phyloP scores from a whole-genome alignment of 352 stramenopile species.

The Globisporangium yorkense region DNA sequence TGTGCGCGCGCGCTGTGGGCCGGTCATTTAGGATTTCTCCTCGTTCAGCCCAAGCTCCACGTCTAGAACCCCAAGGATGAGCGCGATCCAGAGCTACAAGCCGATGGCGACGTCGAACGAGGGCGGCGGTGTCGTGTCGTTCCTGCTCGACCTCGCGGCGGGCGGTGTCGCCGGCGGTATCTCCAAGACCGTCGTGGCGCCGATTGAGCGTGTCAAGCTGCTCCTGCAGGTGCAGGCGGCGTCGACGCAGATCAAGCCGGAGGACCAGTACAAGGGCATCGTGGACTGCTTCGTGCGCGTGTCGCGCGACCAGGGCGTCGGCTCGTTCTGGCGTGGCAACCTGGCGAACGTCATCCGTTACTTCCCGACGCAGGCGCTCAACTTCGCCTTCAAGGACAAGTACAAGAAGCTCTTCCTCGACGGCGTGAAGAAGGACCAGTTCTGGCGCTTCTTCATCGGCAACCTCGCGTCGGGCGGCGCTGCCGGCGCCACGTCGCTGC shows the following conservation, averaged over 20 bases:
- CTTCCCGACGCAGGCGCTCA: slow-evolving; percentile 90
- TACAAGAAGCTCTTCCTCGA: slow-evolving; percentile 89
- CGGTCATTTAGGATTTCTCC: slow-evolving; percentile 86
- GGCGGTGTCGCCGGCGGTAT: slow-evolving; percentile 84
- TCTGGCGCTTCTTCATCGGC: slow-evolving; percentile 97
- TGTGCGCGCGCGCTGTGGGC: slow-evolving; percentile 19
- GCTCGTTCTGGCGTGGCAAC: slow-evolving; percentile 91
- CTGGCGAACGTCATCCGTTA: slow-evolving; percentile 91
- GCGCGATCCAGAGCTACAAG: slow-evolving; percentile 71
- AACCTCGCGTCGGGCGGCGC: slow-evolving; percentile 98
- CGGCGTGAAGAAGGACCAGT: slow-evolving; percentile 93
- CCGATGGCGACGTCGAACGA: slow-evolving; percentile 74
- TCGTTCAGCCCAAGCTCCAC: slow-evolving; percentile 50
- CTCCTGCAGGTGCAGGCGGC: slow-evolving; percentile 89
- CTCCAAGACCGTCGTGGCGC: slow-evolving; percentile 89
- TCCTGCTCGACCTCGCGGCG: slow-evolving; percentile 79
- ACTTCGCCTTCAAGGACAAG: slow-evolving; percentile 94
- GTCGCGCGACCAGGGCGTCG: slow-evolving; percentile 83
- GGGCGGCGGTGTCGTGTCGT: slow-evolving; percentile 36
- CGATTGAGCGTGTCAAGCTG: slow-evolving; percentile 91
- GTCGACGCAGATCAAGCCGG: slow-evolving; percentile 87
- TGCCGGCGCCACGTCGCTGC: slow-evolving; percentile 94
- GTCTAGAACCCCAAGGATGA: slow-evolving; percentile 61
- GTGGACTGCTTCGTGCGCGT: slow-evolving; percentile 89
- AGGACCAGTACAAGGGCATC: slow-evolving; percentile 91